phyloP scores from a whole-genome alignment of 2,329 filamentous ascomycete species.

The Arthrobotrys musiformis region DNA sequence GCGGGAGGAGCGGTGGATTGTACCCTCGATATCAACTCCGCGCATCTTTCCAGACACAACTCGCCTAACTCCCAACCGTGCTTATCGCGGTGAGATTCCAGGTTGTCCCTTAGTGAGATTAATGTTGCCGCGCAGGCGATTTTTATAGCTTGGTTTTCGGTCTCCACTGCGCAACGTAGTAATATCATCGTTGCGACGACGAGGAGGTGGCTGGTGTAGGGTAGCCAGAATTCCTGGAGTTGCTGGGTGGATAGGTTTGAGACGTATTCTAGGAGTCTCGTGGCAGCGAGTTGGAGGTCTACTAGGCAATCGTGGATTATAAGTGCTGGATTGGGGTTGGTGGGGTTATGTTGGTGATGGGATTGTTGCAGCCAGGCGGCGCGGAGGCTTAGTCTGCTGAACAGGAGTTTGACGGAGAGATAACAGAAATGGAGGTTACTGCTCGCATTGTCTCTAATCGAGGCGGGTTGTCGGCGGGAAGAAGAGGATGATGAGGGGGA shows the following conservation, averaged over 20 bases:
- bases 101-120: conserved; percentile 39
- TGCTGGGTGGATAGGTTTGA: conserved; percentile 65
- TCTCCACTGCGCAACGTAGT: conserved; percentile 66
- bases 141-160: conserved; percentile 60
- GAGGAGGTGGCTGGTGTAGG: conserved; percentile 66
- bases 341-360: background rate
- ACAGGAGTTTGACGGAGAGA: conserved; percentile 66
- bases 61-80: conserved; percentile 48
- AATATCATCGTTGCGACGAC: conserved; percentile 67
- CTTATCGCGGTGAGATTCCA: conserved; percentile 42
- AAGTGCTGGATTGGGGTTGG: conserved; percentile 33
- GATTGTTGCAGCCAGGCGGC: conserved; percentile 64
- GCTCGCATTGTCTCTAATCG: conserved; percentile 20
- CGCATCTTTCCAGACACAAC: conserved; percentile 44
- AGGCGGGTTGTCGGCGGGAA: background rate
- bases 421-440: conserved; percentile 68
- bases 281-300: conserved; percentile 65
- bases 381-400: conserved; percentile 64
- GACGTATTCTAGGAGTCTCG: conserved; percentile 62
- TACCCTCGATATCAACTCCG: conserved; percentile 46
- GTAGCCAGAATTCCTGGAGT: conserved; percentile 67
- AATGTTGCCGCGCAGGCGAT: conserved; percentile 36
- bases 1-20: conserved; percentile 16
- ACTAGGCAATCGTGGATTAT: conserved; percentile 64
- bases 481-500: background rate